These are phyloP conservation scores for Agapanthus africanus DNA, from an alignment of 106 monocot genomes.

Conservation along the genomic window DNA sequence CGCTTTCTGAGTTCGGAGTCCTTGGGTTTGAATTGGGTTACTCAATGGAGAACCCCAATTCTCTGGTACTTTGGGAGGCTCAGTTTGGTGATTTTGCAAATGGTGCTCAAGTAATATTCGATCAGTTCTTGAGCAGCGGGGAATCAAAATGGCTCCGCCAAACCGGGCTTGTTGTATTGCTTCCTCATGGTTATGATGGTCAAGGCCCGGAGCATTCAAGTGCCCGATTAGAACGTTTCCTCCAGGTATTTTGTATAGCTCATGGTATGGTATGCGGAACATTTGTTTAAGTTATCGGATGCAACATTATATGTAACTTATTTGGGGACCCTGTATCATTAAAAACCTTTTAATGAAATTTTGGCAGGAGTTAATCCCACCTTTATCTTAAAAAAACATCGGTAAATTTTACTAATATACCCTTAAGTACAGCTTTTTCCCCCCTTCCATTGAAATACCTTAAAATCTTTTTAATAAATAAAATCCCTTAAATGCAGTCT, in stretches of 20 bases:
- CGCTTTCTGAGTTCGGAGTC: constrained; percentile 96
- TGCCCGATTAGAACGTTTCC: constrained; percentile 78
- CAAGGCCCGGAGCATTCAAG: constrained; percentile 99
- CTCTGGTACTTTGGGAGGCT: constrained; percentile 96
- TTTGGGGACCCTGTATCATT: no score
- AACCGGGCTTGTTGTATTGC: constrained; percentile 76
- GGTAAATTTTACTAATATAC: no score
- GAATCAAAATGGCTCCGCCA: constrained; percentile 97
- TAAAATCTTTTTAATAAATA: no score
- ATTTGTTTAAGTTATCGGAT: no score
- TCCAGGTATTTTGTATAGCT: constrained; percentile 80
- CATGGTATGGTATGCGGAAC: no score
- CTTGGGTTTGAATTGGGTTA: constrained; percentile 98
- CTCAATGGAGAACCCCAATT: constrained; percentile 99
- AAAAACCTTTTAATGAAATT: no score
- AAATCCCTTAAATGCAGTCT: no score
- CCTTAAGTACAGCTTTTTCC: no score
- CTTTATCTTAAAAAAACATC: no score
- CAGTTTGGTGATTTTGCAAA: constrained; percentile 99
- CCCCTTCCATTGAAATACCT: no score
- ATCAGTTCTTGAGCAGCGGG: constrained; percentile 94
- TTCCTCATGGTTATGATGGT: constrained; percentile 99
- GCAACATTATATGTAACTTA: no score
- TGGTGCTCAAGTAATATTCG: constrained; percentile 96
- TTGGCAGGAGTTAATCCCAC: no score